Conservation (phyloP, 352 stramenopile genomes). For the Globisporangium echinulatum region DNA sequence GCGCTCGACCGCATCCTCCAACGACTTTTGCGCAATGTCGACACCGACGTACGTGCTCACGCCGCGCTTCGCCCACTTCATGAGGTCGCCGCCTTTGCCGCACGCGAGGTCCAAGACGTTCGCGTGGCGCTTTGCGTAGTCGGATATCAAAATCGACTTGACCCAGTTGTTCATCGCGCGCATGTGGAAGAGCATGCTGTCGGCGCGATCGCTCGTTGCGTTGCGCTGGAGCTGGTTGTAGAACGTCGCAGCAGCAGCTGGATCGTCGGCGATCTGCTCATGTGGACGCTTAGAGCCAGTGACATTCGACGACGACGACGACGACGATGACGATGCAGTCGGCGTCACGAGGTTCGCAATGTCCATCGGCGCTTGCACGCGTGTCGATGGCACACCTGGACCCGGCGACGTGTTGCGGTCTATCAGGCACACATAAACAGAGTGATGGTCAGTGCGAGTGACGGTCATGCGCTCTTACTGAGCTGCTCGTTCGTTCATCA, state of each 20-base stretch:
- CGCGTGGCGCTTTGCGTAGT: conserved; percentile 78
- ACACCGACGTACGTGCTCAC: conserved; percentile 95
- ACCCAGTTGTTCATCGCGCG: conserved; percentile 98
- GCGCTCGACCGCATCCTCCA: conserved; percentile 91
- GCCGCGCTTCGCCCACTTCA: conserved; percentile 93
- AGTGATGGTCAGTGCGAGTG: too few species aligned
- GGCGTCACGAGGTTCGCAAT: conserved; percentile 52
- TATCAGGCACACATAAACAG: background rate
- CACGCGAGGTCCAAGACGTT: conserved; percentile 96
- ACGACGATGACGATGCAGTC: conserved; percentile 12
- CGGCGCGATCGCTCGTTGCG: conserved; percentile 64
- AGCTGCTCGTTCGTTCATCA: too few species aligned
- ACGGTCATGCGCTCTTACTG: too few species aligned
- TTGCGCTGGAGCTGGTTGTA: conserved; percentile 83
- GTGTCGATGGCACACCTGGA: background rate
- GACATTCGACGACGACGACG: background rate
- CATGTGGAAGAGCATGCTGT: conserved; percentile 96
- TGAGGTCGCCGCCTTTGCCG: conserved; percentile 97
- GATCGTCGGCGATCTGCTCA: conserved; percentile 50
- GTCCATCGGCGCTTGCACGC: conserved; percentile 30
- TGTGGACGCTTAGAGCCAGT: conserved; percentile 38
- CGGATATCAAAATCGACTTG: conserved; percentile 94
- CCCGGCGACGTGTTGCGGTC: conserved; percentile 14
- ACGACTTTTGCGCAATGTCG: conserved; percentile 96
- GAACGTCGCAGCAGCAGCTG: conserved; percentile 62